phyloP scores from a whole-genome alignment of 2,329 filamentous ascomycete genomes.

The Xylaria sp. region DNA sequence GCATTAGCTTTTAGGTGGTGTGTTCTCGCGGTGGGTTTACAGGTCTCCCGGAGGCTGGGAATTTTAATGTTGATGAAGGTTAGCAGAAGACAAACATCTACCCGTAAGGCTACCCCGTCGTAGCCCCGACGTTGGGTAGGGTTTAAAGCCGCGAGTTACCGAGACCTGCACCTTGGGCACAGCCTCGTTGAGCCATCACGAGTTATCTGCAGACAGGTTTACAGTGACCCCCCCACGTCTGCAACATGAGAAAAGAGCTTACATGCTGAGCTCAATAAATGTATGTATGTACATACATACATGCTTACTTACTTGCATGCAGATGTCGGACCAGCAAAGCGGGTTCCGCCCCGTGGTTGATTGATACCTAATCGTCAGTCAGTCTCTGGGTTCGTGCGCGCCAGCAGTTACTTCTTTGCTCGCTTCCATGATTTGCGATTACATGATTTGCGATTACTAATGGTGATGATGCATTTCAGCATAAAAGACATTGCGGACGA shows the following conservation, averaged over 20 bases:
- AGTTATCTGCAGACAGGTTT: background rate
- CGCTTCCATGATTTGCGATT: too few relatives aligned
- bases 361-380: too few relatives aligned
- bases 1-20: background rate
- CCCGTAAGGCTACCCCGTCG: background rate
- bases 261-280: background rate
- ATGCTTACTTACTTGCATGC: slow-evolving; percentile 1
- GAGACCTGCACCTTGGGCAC: background rate
- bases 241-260: background rate
- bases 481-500: too few relatives aligned
- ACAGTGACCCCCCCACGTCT: slow-evolving; percentile 3
- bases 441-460: too few relatives aligned
- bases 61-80: background rate
- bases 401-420: too few relatives aligned
- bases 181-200: slow-evolving; percentile 6
- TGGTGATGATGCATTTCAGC: too few relatives aligned
- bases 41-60: background rate
- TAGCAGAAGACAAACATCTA: background rate
- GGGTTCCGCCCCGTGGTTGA: too few relatives aligned
- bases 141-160: background rate
- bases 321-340: background rate
- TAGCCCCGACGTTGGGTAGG: background rate
- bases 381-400: too few relatives aligned
- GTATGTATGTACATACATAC: background rate
- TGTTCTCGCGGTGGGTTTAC: background rate